Evolutionary conservation across 352 stramenopile genomes (phyloP).

Genomic region (Phytophthora ohioensis): DNA sequence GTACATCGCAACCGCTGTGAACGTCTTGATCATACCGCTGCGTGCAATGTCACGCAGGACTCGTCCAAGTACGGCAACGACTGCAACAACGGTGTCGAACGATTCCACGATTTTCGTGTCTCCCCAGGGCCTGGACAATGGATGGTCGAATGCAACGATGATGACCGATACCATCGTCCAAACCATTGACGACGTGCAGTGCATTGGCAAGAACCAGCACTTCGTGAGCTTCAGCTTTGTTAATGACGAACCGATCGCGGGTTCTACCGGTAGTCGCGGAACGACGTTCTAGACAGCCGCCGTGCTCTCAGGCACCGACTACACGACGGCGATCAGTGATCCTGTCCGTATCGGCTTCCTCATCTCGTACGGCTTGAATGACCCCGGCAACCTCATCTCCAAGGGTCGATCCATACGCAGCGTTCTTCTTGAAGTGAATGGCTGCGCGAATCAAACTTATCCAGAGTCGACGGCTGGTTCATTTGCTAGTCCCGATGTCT

Average conservation of each 20-base stretch:
- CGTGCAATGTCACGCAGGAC: conserved; percentile 35
- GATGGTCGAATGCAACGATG: conserved; percentile 42
- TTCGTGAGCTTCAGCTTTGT: conserved; percentile 49
- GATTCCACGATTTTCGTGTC: conserved; percentile 46
- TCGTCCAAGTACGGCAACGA: conserved; percentile 42
- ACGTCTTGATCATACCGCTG: conserved; percentile 1
- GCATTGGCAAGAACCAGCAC: conserved; percentile 36
- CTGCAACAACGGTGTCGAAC: conserved; percentile 41
- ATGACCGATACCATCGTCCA: conserved; percentile 41
- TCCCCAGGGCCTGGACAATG: conserved; percentile 35
- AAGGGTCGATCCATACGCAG: conserved; percentile 34
- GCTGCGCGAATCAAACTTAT: conserved; percentile 36
- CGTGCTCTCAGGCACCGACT: conserved; percentile 30
- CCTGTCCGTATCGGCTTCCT: conserved; percentile 33
- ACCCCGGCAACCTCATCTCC: conserved; percentile 35
- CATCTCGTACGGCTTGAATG: conserved; percentile 35
- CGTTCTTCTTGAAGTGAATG: conserved; percentile 42
- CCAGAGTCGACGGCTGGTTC: conserved; percentile 28
- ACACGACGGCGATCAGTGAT: conserved; percentile 34
- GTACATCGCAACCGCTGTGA: too few relatives aligned
- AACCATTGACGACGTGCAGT: conserved; percentile 30
- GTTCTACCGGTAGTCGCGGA: conserved; percentile 15
- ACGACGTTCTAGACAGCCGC: conserved; percentile 40
- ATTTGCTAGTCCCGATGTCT: too few relatives aligned
- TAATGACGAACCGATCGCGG: conserved; percentile 42